A percentile compares a stretch with the other conserved stretches of the same genome.
Conservation (phyloP, 176 grass and related monocot genomes). For the Oryza glumipatula region DNA sequence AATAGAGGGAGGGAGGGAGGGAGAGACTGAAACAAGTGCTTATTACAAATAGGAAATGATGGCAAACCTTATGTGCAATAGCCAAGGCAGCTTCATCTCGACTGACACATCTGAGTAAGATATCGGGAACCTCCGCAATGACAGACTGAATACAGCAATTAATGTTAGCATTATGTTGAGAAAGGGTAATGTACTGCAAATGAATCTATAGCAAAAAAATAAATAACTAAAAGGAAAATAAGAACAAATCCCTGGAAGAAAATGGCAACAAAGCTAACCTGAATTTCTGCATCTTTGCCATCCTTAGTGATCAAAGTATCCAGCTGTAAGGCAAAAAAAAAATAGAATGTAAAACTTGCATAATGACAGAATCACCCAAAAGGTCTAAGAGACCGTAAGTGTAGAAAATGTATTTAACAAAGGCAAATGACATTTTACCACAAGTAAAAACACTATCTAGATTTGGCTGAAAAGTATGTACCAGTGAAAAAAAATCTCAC, state of each 20-base stretch:
- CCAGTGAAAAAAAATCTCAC: constrained; percentile 9
- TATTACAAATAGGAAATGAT: constrained; percentile 29
- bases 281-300: constrained; percentile 79
- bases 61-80: constrained; percentile 77
- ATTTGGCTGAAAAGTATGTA: constrained; percentile 6
- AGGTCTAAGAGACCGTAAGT: neutral
- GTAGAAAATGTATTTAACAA: neutral
- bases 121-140: constrained; percentile 86
- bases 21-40: constrained; percentile 9
- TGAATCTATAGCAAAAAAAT: neutral
- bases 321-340: constrained; percentile 57
- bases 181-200: neutral
- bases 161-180: constrained; percentile 26
- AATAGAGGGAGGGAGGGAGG: neutral
- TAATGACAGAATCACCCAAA: constrained; percentile 15
- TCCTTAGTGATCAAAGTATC: constrained; percentile 81
- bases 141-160: constrained; percentile 65
- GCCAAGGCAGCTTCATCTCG: constrained; percentile 86
- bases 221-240: no score
- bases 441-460: constrained; percentile 23
- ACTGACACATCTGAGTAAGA: constrained; percentile 81
- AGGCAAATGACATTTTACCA: constrained; percentile 16
- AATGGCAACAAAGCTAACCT: constrained; percentile 56
- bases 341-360: constrained; percentile 15
- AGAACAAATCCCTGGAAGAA: constrained; percentile 7